These are phyloP conservation scores for Nyssa sinensis DNA, from an alignment of 148 eudicot species.

Conservation along the genomic window DNA sequence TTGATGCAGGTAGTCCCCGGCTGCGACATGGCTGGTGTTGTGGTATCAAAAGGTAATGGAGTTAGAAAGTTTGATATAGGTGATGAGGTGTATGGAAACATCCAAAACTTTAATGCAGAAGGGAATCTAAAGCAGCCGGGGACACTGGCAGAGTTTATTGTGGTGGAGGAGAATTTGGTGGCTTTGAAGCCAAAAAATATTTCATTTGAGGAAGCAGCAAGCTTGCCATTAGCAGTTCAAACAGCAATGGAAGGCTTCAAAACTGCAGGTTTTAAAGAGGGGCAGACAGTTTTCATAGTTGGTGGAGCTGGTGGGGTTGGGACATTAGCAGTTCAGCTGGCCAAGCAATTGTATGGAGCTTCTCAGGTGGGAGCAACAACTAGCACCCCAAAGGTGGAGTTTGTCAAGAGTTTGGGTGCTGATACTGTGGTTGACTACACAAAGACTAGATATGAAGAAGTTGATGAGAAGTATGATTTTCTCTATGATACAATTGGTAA, in stretches of 20 bases:
- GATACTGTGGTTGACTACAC: constrained; percentile 51
- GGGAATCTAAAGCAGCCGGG: constrained; percentile 36
- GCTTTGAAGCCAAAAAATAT: constrained; percentile 44
- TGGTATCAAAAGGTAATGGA: constrained; percentile 32
- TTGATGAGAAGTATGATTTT: constrained; percentile 42
- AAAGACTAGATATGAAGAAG: constrained; percentile 38
- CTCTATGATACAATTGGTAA: constrained; percentile 56
- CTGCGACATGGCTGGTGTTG: constrained; percentile 59
- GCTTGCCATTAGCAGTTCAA: constrained; percentile 46
- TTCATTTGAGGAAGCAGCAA: constrained; percentile 57
- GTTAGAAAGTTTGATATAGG: constrained; percentile 29
- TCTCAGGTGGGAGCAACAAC: constrained; percentile 44
- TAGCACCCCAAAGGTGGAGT: constrained; percentile 45
- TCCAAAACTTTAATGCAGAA: constrained; percentile 31
- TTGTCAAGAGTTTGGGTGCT: constrained; percentile 56
- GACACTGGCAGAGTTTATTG: constrained; percentile 38
- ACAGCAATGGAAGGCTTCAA: constrained; percentile 53
- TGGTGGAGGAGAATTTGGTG: constrained; percentile 47
- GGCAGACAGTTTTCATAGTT: constrained; percentile 36
- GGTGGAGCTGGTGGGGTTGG: constrained; percentile 66
- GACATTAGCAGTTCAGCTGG: constrained; percentile 44
- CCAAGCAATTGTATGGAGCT: constrained; percentile 39
- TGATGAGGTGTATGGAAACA: constrained; percentile 52
- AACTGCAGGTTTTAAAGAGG: constrained; percentile 33
- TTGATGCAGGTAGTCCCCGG: constrained; percentile 50